Percentiles rank a stretch among this genome's conserved stretches.
These are phyloP conservation scores for Megacollybia marginata DNA, from an alignment of 768 basidiomycete genomes.

Conservation along the genomic window DNA sequence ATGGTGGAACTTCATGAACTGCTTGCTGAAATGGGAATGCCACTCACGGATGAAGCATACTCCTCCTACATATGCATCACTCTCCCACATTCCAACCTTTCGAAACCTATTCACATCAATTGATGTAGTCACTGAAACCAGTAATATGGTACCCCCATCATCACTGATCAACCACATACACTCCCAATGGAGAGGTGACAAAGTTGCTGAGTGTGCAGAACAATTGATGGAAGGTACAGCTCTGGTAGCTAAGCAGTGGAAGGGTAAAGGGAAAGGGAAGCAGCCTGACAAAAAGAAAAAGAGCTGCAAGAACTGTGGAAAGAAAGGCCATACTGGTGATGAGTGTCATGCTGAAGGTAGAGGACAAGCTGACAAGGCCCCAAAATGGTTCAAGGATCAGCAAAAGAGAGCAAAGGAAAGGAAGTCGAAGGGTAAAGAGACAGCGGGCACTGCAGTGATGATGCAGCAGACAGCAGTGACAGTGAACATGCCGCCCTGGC, in stretches of 20 bases:
- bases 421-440: constrained; percentile 5
- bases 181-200: neutral
- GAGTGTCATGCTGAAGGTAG: constrained; percentile 26
- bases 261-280: constrained; percentile 8
- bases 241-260: neutral
- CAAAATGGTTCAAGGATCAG: constrained; percentile 15
- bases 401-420: constrained; percentile 8
- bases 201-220: neutral
- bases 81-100: neutral
- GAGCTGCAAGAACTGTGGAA: constrained; percentile 21
- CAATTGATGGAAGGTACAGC: neutral
- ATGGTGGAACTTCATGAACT: constrained; percentile 4
- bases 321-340: constrained; percentile 15
- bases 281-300: constrained; percentile 2
- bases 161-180: neutral
- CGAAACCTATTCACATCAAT: neutral
- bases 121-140: constrained; percentile 1
- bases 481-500: neutral
- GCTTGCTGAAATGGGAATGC: neutral
- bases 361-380: constrained; percentile 20
- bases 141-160: constrained; percentile 1
- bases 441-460: neutral
- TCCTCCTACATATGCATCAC: constrained; percentile 4
- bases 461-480: neutral
- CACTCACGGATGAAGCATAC: neutral